phyloP scores from a whole-genome alignment of 148 eudicot species.

The Nyssa sinensis region DNA sequence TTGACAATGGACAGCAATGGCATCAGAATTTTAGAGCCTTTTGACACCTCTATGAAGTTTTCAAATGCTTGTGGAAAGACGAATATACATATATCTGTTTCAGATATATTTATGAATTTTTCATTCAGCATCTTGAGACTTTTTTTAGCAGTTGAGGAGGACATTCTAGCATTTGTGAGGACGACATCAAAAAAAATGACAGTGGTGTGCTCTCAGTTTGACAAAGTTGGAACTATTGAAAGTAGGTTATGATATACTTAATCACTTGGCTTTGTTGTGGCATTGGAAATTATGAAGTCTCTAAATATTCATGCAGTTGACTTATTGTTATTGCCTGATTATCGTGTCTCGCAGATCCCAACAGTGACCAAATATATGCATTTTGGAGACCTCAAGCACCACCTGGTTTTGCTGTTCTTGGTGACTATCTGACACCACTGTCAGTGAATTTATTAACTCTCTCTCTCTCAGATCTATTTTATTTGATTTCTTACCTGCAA shows the following conservation, averaged over 20 bases:
- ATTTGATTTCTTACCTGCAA: background rate
- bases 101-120: constrained; percentile 95
- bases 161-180: constrained; percentile 73
- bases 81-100: constrained; percentile 64
- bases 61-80: constrained; percentile 79
- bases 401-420: constrained; percentile 94
- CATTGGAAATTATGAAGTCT: background rate
- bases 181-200: constrained; percentile 80
- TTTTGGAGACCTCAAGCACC: constrained; percentile 99
- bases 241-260: constrained; percentile 39
- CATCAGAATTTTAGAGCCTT: constrained; percentile 90
- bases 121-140: constrained; percentile 90
- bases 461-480: background rate
- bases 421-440: constrained; percentile 93
- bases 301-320: background rate
- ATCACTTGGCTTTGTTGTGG: constrained; percentile 2
- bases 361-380: constrained; percentile 59
- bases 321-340: constrained; percentile 2
- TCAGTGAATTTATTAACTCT: constrained; percentile 31
- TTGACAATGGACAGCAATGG: constrained; percentile 96
- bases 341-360: constrained; percentile 39
- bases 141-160: constrained; percentile 95
- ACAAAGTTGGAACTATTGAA: constrained; percentile 78
- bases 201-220: constrained; percentile 85
- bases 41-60: constrained; percentile 78